Percentiles rank a stretch among this genome's conserved stretches.
phyloP scores from a whole-genome alignment of 1,139 yeast species.

The Pichia sp. region DNA sequence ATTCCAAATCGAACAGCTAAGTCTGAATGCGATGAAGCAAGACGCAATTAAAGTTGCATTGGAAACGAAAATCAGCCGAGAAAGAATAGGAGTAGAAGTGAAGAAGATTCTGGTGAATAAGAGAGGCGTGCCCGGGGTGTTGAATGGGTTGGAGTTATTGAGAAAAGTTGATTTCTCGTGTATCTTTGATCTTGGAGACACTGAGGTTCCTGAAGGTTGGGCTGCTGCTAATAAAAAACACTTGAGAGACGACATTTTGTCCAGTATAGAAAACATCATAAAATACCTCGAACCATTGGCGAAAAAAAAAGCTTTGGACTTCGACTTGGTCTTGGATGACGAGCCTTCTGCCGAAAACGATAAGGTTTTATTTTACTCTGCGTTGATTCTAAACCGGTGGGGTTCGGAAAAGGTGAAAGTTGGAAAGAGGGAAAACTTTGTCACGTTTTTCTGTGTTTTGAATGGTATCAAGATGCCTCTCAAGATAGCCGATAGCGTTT shows the following conservation, averaged over 20 bases:
- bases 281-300: background rate
- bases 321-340: background rate
- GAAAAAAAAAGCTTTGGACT: background rate
- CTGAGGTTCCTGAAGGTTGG: conserved; percentile 23
- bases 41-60: conserved; percentile 56
- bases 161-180: conserved; percentile 51
- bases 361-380: conserved; percentile 43
- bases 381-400: conserved; percentile 50
- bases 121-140: conserved; percentile 41
- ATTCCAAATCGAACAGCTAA: conserved; percentile 57
- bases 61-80: conserved; percentile 74
- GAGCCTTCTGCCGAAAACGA: conserved; percentile 25
- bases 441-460: conserved; percentile 36
- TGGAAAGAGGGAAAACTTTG: conserved; percentile 33
- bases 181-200: conserved; percentile 48
- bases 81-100: conserved; percentile 84
- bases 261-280: conserved; percentile 6
- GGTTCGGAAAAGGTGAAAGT: conserved; percentile 34
- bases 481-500: conserved; percentile 48
- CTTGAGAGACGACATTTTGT: conserved; percentile 10
- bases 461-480: conserved; percentile 71
- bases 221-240: conserved; percentile 1
- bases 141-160: conserved; percentile 59
- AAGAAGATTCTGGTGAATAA: conserved; percentile 64
- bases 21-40: conserved; percentile 63